Evolutionary conservation across 768 basidiomycete genomes (phyloP).

Genomic region (Phylloporus rhodoxanthus): DNA sequence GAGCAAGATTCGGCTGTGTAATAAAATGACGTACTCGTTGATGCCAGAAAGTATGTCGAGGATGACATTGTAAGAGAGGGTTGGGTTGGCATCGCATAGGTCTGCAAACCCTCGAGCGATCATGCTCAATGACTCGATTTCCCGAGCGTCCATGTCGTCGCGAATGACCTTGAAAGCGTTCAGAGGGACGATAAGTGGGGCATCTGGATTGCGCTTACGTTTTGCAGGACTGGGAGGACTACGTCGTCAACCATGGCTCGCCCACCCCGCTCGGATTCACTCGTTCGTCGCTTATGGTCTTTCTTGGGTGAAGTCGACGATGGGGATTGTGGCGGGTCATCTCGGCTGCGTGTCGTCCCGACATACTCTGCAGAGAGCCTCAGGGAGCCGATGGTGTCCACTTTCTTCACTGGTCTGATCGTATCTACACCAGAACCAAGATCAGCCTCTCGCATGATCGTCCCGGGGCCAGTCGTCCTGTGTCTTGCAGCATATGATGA

Average conservation of each 20-base stretch:
- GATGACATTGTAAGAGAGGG: constrained; percentile 80
- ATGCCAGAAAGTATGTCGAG: constrained; percentile 87
- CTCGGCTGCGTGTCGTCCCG: constrained; percentile 58
- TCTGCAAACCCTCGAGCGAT: constrained; percentile 86
- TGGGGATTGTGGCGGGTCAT: constrained; percentile 38
- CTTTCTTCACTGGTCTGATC: constrained; percentile 88
- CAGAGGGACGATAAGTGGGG: not conserved
- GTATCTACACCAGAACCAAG: constrained; percentile 86
- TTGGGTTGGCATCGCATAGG: constrained; percentile 74
- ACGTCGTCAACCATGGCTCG: constrained; percentile 74
- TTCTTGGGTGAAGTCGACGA: constrained; percentile 43
- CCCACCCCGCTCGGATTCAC: constrained; percentile 62
- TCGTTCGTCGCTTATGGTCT: constrained; percentile 40
- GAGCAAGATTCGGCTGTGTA: not conserved
- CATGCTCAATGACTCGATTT: constrained; percentile 86
- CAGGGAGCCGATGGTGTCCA: constrained; percentile 74
- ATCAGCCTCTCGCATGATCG: constrained; percentile 73
- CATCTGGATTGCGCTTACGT: constrained; percentile 41
- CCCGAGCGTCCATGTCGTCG: constrained; percentile 83
- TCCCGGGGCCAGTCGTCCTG: constrained; percentile 57
- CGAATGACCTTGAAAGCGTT: constrained; percentile 48
- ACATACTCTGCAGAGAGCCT: constrained; percentile 76
- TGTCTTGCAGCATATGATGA: constrained; percentile 77
- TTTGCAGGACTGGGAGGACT: constrained; percentile 70
- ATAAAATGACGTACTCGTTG: constrained; percentile 64